Conservation (phyloP, 179 eudicot species). For the Carnegiea gigantea region DNA sequence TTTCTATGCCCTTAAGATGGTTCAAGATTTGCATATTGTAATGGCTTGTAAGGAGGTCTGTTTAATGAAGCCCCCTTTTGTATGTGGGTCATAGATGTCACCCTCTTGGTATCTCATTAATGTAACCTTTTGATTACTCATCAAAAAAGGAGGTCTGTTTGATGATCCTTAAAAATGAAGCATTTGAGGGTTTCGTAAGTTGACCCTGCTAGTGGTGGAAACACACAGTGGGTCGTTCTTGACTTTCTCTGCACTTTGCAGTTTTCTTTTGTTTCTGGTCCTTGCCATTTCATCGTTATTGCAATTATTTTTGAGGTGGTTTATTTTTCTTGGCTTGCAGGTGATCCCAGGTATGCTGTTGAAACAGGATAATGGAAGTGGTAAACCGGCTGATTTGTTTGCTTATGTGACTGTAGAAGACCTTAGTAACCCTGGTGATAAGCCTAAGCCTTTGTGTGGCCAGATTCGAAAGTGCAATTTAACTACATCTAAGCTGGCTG, state of each 20-base stretch:
- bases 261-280: neutral
- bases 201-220: neutral
- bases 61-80: neutral
- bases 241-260: neutral
- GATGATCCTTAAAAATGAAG: neutral
- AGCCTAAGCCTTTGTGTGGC: conserved; percentile 30
- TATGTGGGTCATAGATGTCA: too few relatives aligned
- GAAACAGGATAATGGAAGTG: conserved; percentile 31
- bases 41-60: neutral
- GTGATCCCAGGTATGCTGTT: conserved; percentile 65
- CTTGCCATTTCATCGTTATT: neutral
- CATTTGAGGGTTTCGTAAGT: neutral
- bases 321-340: conserved; percentile 37
- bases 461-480: conserved; percentile 72
- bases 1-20: neutral
- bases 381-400: conserved; percentile 48
- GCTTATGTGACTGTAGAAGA: conserved; percentile 64
- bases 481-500: conserved; percentile 48
- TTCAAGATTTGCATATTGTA: neutral
- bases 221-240: neutral
- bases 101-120: too few relatives aligned
- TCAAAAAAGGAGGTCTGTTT: neutral
- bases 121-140: too few relatives aligned
- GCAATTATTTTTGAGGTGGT: neutral
- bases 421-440: conserved; percentile 28